Conservation (phyloP, 257 asterid genomes). For the Solanum bukasovii region DNA sequence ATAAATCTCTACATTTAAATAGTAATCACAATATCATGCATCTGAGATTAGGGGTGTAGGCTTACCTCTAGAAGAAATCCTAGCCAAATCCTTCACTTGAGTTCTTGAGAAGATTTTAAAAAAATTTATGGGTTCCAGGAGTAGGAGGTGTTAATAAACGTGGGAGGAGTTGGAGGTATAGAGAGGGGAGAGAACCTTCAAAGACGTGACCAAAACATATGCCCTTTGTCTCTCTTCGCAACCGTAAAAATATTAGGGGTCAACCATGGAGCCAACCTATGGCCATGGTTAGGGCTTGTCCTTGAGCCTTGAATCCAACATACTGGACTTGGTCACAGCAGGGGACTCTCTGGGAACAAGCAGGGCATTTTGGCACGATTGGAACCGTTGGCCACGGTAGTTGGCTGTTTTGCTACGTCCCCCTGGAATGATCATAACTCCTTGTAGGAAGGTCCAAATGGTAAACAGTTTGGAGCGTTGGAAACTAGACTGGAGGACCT, state of each 20-base stretch:
- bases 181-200: background rate
- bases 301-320: background rate
- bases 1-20: background rate
- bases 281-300: background rate
- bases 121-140: background rate
- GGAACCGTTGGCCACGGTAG: background rate
- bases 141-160: background rate
- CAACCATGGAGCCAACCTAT: background rate
- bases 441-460: background rate
- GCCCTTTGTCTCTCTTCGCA: background rate
- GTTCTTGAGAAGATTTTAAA: background rate
- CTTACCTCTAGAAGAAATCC: background rate
- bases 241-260: background rate
- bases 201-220: background rate
- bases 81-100: background rate
- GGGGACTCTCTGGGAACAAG: background rate
- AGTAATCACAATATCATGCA: background rate
- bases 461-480: background rate
- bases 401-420: background rate
- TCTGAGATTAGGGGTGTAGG: background rate
- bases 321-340: background rate
- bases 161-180: background rate
- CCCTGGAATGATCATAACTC: background rate
- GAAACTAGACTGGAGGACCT: background rate
- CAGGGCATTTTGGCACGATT: background rate